Evolutionary conservation across 345 rosid species (phyloP), one percentile per base, ranked within the genome.

Genomic region (Limnanthes douglasii): DNA sequence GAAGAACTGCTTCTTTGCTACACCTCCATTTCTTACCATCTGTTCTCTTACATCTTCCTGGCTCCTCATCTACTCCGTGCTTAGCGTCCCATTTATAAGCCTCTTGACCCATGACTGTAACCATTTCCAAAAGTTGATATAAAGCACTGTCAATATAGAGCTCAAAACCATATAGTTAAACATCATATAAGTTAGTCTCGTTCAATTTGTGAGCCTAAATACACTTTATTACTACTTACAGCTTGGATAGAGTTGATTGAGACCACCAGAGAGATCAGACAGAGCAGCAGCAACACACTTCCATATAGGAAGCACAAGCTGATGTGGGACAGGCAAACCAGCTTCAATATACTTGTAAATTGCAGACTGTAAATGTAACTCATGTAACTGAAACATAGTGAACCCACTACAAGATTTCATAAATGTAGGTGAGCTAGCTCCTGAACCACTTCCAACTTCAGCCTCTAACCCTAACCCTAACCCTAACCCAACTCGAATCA

Each of bases 21-120:
- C 81, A 72, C 32, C 75, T 59, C 81, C 75, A 68, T 56, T 68
- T 72, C 41, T 68, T 72, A 23, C 81, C 75, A 29, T 68, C 72
- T 3, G 81, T 72, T 53, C 81, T 53, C 45, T 60, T 56, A 13
- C 81, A 72, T 39, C 75, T 65, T 23, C 75, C 60, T 1, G 75
- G 68, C 39, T 72, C 75, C 6, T 54, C 33, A 23, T 67, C 79
- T 32, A 37, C 4, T 6, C 64, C 68, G 4, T 37, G 54, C 50
- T 30, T 56, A 3, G 37, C 50, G 15, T 51, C 68, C 62, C 40
- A 5, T 8, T 39, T 23, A 45, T 46, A 9, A 0, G 47, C 23
- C 10, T 42, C 62, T 12, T 28, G 18, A 5, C 31, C 45, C 34
- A 53, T 16, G 21, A 44, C 72, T 55, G 11, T 14, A 40, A 5